Percentiles rank a stretch among this genome's conserved stretches.
These are phyloP conservation scores for Dalechampia spathulata DNA, from an alignment of 441 rosid genomes.

Conservation along the genomic window DNA sequence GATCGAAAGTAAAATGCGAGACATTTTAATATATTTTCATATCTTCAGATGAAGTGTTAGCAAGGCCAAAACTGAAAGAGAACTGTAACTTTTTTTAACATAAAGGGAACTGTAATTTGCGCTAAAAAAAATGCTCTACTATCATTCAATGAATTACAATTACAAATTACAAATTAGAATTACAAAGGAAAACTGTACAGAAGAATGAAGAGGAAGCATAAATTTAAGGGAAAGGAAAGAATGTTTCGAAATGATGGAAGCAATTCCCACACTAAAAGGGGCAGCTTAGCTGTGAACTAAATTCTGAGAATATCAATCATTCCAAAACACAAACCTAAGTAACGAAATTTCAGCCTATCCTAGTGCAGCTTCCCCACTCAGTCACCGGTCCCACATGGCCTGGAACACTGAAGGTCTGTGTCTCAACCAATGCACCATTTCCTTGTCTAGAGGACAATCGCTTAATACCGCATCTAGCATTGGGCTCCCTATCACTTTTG, in stretches of 20 bases:
- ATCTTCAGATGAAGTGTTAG: no score
- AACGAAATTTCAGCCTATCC: slow-evolving; percentile 3
- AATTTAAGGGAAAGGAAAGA: slow-evolving; percentile 3
- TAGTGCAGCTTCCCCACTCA: slow-evolving; percentile 11
- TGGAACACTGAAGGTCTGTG: slow-evolving; percentile 62
- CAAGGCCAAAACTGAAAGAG: no score
- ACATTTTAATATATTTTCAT: no score
- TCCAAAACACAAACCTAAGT: slow-evolving; percentile 29
- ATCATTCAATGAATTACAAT: slow-evolving; percentile 47
- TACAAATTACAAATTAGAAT: slow-evolving; percentile 25
- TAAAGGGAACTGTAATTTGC: no score
- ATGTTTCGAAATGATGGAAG: slow-evolving; percentile 35
- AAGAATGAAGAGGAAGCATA: slow-evolving; percentile 43
- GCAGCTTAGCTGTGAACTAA: slow-evolving; percentile 40
- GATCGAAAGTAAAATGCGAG: no score
- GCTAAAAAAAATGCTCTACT: slow-evolving; percentile 23
- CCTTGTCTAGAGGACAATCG: slow-evolving; percentile 54
- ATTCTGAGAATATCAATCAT: slow-evolving; percentile 30
- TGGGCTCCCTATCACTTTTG: slow-evolving; percentile 76
- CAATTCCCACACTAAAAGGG: slow-evolving; percentile 39
- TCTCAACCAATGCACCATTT: slow-evolving; percentile 85
- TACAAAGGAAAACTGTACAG: slow-evolving; percentile 46
- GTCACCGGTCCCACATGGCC: slow-evolving; percentile 75
- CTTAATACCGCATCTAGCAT: slow-evolving; percentile 74
- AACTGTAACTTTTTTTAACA: no score